These are phyloP conservation scores for Colletotrichum noveboracense DNA, from an alignment of 2,329 filamentous ascomycete genomes.

Conservation along the genomic window DNA sequence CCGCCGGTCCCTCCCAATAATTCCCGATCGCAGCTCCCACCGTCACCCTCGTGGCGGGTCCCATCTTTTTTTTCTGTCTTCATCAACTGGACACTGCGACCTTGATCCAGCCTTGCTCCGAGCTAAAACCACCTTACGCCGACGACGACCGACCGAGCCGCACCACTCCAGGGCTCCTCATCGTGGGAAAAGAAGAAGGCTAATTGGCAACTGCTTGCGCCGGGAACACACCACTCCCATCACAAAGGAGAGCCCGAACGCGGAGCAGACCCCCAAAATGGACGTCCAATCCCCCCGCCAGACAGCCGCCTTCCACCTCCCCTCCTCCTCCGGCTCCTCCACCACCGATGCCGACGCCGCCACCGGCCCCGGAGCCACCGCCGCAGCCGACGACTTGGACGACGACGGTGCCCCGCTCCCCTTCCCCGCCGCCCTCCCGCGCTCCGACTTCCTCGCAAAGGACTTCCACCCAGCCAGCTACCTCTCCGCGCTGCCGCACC, in stretches of 20 bases:
- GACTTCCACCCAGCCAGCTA: constrained; percentile 83
- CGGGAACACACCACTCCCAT: background rate
- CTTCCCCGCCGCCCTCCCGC: constrained; percentile 84
- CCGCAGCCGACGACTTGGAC: constrained; percentile 37
- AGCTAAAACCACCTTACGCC: constrained; percentile 1
- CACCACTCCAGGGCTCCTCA: background rate
- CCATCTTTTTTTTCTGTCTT: background rate
- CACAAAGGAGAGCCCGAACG: background rate
- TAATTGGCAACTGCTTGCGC: constrained; percentile 22
- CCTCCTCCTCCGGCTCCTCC: constrained; percentile 43
- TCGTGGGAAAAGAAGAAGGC: background rate
- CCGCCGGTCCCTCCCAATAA: background rate
- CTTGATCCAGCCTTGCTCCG: constrained; percentile 1
- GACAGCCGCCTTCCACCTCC: constrained; percentile 43
- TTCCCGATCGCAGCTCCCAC: background rate
- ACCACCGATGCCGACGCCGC: constrained; percentile 40
- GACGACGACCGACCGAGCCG: constrained; percentile 14
- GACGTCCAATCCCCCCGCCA: constrained; percentile 20
- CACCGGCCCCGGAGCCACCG: constrained; percentile 35
- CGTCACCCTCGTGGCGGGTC: background rate
- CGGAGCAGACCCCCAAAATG: constrained; percentile 29
- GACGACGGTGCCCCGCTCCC: constrained; percentile 76
- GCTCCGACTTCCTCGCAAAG: constrained; percentile 79
- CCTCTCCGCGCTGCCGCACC: constrained; percentile 78
- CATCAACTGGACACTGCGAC: background rate